Percentiles rank a stretch among this genome's conserved stretches.
These are phyloP conservation scores for Trichoderma orchidacearum DNA, from an alignment of 495 filamentous ascomycete species.

Conservation along the genomic window DNA sequence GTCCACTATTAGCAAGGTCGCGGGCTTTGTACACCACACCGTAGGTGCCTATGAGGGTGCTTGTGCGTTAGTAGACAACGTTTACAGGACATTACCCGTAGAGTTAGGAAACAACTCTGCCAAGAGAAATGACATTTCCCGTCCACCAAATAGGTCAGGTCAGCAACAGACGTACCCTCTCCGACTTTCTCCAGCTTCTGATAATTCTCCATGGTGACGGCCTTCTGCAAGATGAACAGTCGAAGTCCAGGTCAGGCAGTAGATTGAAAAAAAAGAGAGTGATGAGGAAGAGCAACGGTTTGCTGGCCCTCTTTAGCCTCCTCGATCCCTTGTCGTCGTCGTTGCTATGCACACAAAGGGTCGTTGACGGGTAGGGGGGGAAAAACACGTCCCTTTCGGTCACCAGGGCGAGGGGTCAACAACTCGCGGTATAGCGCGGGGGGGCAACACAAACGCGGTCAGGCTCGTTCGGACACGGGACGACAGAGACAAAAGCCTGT, in stretches of 20 bases:
- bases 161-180: conserved; percentile 52
- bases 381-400: not conserved
- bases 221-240: not conserved
- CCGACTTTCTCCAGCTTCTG: conserved; percentile 99
- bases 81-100: too few species aligned
- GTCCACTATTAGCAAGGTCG: conserved; percentile 60
- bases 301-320: too few species aligned
- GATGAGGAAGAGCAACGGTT: not conserved
- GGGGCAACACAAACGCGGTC: not conserved
- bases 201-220: conserved; percentile 81
- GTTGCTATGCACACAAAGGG: not conserved
- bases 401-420: not conserved
- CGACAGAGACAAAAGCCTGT: not conserved
- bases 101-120: too few species aligned
- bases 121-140: not conserved
- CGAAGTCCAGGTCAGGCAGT: not conserved
- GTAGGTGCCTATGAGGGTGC: conserved; percentile 54
- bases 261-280: not conserved
- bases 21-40: conserved; percentile 89
- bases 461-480: not conserved
- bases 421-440: not conserved
- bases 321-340: not conserved
- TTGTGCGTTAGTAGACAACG: conserved; percentile 2
- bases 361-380: not conserved
- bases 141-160: not conserved